A percentile compares a stretch with the other conserved stretches of the same genome.
phyloP scores from a whole-genome alignment of 441 rosid genomes.

The Metrosideros polymorpha region DNA sequence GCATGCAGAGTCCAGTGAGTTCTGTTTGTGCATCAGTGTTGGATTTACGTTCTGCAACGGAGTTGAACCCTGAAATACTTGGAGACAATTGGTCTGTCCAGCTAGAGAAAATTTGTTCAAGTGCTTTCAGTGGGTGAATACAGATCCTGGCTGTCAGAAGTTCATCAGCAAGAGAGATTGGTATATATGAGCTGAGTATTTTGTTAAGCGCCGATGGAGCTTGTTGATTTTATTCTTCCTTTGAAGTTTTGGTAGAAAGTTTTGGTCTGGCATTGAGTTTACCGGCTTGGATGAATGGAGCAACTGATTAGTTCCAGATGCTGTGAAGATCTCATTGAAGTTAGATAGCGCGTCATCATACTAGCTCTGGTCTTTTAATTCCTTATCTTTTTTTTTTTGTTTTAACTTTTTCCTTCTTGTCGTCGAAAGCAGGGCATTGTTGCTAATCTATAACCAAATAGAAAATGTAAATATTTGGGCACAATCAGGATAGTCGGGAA shows the following conservation, averaged over 20 bases:
- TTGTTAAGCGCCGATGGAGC: background rate
- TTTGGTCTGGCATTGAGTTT: background rate
- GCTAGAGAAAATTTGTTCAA: slow-evolving; percentile 49
- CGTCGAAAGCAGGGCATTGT: background rate
- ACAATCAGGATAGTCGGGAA: background rate
- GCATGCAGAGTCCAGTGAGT: background rate
- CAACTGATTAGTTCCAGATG: background rate
- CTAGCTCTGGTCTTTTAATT: background rate
- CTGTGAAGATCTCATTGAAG: background rate
- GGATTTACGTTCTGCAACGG: slow-evolving; percentile 43
- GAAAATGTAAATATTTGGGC: background rate
- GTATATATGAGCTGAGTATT: background rate
- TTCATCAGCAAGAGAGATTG: slow-evolving; percentile 2
- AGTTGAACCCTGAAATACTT: slow-evolving; percentile 60
- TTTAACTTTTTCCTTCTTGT: background rate
- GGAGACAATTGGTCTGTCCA: slow-evolving; percentile 70
- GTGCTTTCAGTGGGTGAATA: slow-evolving; percentile 18
- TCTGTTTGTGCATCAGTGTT: background rate
- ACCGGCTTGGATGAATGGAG: background rate
- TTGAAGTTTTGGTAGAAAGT: background rate
- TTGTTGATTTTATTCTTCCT: background rate
- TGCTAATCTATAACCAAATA: background rate
- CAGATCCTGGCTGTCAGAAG: background rate
- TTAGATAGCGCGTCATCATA: too few relatives aligned
- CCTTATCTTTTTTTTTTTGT: background rate